Evolutionary conservation across 1,284 basidiomycete species (phyloP), one percentile per base, ranked within the genome.

Genomic region (Ustilago curta): DNA sequence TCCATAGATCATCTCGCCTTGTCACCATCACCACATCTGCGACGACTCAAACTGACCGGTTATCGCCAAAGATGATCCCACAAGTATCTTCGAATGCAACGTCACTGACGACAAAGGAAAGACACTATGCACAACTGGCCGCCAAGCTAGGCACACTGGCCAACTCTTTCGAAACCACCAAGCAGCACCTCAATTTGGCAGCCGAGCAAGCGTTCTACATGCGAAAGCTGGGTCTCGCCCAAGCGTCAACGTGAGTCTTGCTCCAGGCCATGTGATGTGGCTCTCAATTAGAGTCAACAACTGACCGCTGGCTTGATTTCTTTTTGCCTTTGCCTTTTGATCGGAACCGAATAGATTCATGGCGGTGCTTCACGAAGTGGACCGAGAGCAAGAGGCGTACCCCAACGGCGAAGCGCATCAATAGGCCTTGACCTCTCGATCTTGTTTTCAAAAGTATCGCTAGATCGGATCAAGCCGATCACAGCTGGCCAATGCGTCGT

Each of bases 181-280:
- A 68, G 54, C 64, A 68, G 45, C 63, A 68, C 32, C 59, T 73
- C 31, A 68, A 60, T 21, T 21, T 73, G 32, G 66, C 67, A 39
- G 70, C 74, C 8, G 74, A 76, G 39, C 74, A 76, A 37, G 74
- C 74, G 1, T 69, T 72, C 59, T 76, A 72, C 48, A 70, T 76
- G 59, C 64, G 74, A 49, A 73, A 76, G 39, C 60, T 76, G 8
- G 74, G 74, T n/a, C 66, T 73, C 25, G 67, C 69, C 0, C 74
- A 76, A 47, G 74, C 74, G 18, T 71, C 74, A 5, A 66, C 60
- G 74, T 76, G 25, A 56, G 74, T 73, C 1, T 18, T 12, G 9
- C 37, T 16, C 14, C 16, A 16, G 29, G 47, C 25, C n/a, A 21
- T 4, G 37, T 29, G 23, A 7, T 4, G n/a, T 4, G n/a, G 16